A percentile compares a stretch with the other conserved stretches of the same genome.
These are phyloP conservation scores for Aegilops bicornis DNA, from an alignment of 176 grass and related monocot species.

Conservation along the genomic window DNA sequence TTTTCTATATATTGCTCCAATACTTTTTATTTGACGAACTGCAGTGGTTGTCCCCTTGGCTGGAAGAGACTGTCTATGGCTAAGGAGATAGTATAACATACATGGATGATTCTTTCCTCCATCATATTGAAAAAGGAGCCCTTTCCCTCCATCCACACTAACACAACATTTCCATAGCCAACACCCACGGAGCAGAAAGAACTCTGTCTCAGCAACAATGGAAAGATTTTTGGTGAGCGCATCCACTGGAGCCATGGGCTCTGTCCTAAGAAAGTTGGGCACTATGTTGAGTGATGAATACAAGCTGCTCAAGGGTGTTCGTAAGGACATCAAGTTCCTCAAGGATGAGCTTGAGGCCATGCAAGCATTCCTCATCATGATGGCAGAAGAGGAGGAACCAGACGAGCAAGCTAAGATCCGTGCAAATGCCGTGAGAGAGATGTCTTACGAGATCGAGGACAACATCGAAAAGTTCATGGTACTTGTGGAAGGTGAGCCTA, in stretches of 20 bases:
- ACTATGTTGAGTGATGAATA: too few relatives aligned
- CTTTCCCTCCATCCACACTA: background rate
- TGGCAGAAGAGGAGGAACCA: too few relatives aligned
- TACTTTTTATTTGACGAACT: background rate
- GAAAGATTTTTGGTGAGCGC: too few relatives aligned
- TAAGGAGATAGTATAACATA: background rate
- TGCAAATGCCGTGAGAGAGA: background rate
- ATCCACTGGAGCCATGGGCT: too few relatives aligned
- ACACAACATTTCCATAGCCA: background rate
- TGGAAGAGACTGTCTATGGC: too few relatives aligned
- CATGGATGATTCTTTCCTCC: background rate
- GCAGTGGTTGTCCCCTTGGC: background rate
- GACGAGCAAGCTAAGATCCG: background rate
- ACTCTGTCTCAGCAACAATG: too few relatives aligned
- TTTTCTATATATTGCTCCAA: background rate
- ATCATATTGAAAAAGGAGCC: background rate
- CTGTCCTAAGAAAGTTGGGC: too few relatives aligned
- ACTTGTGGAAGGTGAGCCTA: background rate
- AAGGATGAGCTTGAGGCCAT: too few relatives aligned
- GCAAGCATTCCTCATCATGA: too few relatives aligned
- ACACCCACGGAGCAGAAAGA: background rate
- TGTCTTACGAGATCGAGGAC: background rate
- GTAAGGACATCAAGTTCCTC: too few relatives aligned
- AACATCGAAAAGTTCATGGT: background rate
- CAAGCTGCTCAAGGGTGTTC: too few relatives aligned